Conservation (phyloP, 2,329 filamentous ascomycete genomes). For the Sarocladium kiliense region DNA sequence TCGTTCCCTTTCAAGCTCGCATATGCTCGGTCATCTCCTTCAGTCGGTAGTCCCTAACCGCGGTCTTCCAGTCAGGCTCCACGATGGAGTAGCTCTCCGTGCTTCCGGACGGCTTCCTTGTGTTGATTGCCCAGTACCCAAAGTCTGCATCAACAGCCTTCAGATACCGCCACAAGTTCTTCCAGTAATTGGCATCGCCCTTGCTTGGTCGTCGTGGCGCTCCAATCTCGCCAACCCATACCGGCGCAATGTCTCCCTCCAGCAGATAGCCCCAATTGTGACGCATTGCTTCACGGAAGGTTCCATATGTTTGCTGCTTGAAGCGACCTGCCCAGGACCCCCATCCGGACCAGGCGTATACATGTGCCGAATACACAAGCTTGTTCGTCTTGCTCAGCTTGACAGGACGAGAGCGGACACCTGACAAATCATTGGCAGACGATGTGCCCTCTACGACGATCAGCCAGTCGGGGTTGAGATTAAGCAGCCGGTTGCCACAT, state of each 20-base stretch:
- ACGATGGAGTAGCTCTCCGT: conserved; percentile 58
- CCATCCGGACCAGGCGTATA: conserved; percentile 68
- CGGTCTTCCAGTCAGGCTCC: conserved; percentile 59
- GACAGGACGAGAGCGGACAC: conserved; percentile 51
- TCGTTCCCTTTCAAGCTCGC: conserved; percentile 10
- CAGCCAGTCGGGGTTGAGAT: conserved; percentile 58
- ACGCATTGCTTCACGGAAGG: conserved; percentile 59
- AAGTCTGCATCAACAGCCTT: conserved; percentile 56
- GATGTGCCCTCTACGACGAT: conserved; percentile 64
- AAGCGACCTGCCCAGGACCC: conserved; percentile 56
- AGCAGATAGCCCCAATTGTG: conserved; percentile 63
- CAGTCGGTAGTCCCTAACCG: conserved; percentile 57
- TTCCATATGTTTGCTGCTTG: conserved; percentile 53
- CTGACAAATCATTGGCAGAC: conserved; percentile 60
- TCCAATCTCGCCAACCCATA: conserved; percentile 67
- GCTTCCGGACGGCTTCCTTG: conserved; percentile 55
- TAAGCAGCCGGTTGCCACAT: conserved; percentile 55
- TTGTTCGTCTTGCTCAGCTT: conserved; percentile 46
- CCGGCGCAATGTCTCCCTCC: conserved; percentile 39
- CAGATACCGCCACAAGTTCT: conserved; percentile 55
- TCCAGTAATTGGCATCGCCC: conserved; percentile 61
- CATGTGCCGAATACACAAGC: conserved; percentile 64
- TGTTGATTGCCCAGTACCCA: conserved; percentile 67
- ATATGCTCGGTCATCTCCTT: conserved; percentile 55
- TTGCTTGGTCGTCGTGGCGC: conserved; percentile 46